These are phyloP conservation scores for Arabidopsis lyrata DNA, from an alignment of 441 rosid genomes.

Conservation along the genomic window DNA sequence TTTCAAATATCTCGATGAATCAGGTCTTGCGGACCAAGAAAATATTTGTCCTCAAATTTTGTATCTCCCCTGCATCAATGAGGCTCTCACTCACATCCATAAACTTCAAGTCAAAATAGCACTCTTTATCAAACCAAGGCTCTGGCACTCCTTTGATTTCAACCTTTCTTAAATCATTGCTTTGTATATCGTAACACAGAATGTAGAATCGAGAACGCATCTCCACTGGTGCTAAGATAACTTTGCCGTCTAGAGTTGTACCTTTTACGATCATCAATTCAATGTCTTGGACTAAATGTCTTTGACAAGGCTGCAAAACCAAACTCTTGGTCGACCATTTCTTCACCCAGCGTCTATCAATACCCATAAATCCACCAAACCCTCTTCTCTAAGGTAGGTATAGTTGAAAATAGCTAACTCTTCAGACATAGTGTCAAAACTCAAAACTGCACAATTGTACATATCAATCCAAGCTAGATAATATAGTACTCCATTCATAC, in stretches of 20 bases:
- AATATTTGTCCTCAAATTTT: too few species aligned
- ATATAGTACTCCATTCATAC: too few species aligned
- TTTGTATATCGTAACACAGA: not conserved
- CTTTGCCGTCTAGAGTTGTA: constrained; percentile 19
- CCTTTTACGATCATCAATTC: not conserved
- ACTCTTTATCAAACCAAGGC: not conserved
- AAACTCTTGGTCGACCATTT: not conserved
- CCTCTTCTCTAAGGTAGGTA: not conserved
- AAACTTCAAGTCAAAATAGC: not conserved
- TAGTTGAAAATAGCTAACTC: not conserved
- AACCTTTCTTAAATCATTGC: constrained; percentile 1
- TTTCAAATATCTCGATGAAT: too few species aligned
- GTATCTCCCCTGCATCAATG: not conserved
- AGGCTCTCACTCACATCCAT: not conserved
- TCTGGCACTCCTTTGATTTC: not conserved
- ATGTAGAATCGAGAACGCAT: not conserved
- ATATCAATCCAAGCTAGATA: not conserved
- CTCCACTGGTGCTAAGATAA: constrained; percentile 5
- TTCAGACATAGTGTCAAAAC: not conserved
- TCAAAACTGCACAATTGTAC: not conserved
- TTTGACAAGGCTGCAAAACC: not conserved
- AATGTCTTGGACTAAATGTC: not conserved
- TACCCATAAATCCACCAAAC: not conserved
- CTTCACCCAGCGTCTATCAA: not conserved
- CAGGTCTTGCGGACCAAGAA: too few species aligned